These are phyloP conservation scores for Puccinia horiana DNA, from an alignment of 1,284 basidiomycete genomes.

Conservation along the genomic window DNA sequence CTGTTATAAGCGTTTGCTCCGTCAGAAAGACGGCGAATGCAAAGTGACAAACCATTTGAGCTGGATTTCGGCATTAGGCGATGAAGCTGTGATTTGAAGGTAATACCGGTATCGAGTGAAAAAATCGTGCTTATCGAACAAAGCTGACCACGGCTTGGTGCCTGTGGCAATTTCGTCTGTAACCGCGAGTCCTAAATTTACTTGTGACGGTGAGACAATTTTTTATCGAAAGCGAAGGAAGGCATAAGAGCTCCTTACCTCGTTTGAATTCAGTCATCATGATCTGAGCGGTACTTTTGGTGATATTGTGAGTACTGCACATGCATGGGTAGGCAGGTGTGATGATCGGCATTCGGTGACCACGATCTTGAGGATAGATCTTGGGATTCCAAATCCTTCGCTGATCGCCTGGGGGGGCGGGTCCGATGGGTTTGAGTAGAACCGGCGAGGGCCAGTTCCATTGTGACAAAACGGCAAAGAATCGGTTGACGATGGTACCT, in stretches of 20 bases:
- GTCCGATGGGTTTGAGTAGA: conserved; percentile 90
- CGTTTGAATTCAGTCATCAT: conserved; percentile 95
- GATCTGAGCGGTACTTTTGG: conserved; percentile 89
- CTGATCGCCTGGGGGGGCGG: conserved; percentile 80
- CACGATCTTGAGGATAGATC: conserved; percentile 85
- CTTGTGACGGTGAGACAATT: not conserved
- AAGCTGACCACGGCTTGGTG: conserved; percentile 81
- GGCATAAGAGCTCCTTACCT: conserved; percentile 63
- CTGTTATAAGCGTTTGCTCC: conserved; percentile 34
- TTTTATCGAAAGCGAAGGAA: not conserved
- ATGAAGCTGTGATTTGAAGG: conserved; percentile 93
- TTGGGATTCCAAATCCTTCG: conserved; percentile 96
- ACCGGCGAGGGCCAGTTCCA: conserved; percentile 99
- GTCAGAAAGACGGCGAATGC: conserved; percentile 21
- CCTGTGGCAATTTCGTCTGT: conserved; percentile 80
- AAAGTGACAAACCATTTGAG: conserved; percentile 78
- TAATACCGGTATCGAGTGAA: conserved; percentile 97
- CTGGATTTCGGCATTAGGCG: conserved; percentile 77
- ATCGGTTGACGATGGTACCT: conserved; percentile 91
- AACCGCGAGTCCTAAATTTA: conserved; percentile 42
- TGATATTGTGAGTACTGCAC: conserved; percentile 98
- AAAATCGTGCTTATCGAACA: conserved; percentile 93
- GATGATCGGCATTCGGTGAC: conserved; percentile 99
- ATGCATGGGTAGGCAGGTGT: conserved; percentile 99
- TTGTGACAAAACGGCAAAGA: conserved; percentile 95